Evolutionary conservation across 2,329 filamentous ascomycete species (phyloP).

Genomic region (Aspergillus pseudoglaucus): DNA sequence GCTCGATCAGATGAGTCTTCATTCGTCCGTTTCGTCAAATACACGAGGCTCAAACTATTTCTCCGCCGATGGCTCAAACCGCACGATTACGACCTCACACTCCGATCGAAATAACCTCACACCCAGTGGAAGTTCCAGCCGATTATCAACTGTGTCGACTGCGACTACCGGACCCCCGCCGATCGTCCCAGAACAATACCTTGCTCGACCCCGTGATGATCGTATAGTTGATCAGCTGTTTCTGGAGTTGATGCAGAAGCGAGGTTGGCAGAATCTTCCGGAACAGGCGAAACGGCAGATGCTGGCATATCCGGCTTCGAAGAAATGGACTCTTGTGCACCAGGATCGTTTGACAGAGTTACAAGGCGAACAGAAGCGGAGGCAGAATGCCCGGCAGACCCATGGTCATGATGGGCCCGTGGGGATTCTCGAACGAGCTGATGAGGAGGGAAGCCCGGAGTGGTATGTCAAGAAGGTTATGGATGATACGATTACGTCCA

Average conservation of each 20-base stretch:
- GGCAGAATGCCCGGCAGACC: slow-evolving; percentile 64
- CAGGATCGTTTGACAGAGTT: slow-evolving; percentile 90
- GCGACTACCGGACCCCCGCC: slow-evolving; percentile 21
- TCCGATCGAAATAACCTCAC: slow-evolving; percentile 29
- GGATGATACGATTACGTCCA: slow-evolving; percentile 87
- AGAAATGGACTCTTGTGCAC: slow-evolving; percentile 96
- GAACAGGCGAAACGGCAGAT: slow-evolving; percentile 93
- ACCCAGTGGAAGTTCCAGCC: slow-evolving; percentile 18
- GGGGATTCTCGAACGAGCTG: slow-evolving; percentile 69
- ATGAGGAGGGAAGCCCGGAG: slow-evolving; percentile 93
- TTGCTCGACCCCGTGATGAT: slow-evolving; percentile 49
- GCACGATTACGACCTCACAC: slow-evolving; percentile 36
- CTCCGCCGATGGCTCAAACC: slow-evolving; percentile 47
- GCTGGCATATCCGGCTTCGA: slow-evolving; percentile 86
- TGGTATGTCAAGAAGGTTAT: slow-evolving; percentile 97
- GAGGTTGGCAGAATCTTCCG: slow-evolving; percentile 93
- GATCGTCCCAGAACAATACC: slow-evolving; percentile 27
- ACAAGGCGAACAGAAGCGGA: slow-evolving; percentile 88
- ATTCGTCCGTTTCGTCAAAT: slow-evolving; percentile 55
- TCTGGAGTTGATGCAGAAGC: slow-evolving; percentile 88
- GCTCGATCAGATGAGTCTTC: slow-evolving; percentile 59
- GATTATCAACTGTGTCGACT: slow-evolving; percentile 25
- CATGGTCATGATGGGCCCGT: slow-evolving; percentile 58
- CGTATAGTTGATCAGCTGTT: slow-evolving; percentile 86
- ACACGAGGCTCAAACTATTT: slow-evolving; percentile 52